phyloP scores from a whole-genome alignment of 352 stramenopile species.

The Thraustochytrium striatum region DNA sequence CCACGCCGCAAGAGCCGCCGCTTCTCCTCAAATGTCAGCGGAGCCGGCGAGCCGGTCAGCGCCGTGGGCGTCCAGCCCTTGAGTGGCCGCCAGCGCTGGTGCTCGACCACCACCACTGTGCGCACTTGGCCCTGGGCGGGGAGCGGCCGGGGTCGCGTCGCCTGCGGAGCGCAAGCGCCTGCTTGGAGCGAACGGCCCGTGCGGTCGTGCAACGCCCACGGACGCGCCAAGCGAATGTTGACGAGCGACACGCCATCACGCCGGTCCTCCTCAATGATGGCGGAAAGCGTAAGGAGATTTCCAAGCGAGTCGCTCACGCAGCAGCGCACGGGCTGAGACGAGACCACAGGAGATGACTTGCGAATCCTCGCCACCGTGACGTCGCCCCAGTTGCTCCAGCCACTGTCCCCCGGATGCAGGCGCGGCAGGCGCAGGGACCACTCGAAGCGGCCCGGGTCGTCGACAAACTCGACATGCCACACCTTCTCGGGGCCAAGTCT shows the following conservation, averaged over 20 bases:
- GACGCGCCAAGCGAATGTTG: too few relatives aligned
- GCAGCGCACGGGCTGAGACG: not conserved
- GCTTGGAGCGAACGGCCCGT: slow-evolving; percentile 17
- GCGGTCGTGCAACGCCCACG: slow-evolving; percentile 13
- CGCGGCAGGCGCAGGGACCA: not conserved
- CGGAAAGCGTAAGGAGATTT: not conserved
- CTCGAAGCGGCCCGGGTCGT: not conserved
- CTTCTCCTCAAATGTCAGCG: not conserved
- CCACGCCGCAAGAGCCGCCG: not conserved
- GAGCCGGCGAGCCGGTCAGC: not conserved
- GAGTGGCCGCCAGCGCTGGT: slow-evolving; percentile 23
- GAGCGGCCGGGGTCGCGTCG: not conserved
- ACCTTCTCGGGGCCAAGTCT: not conserved
- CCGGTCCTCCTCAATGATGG: not conserved
- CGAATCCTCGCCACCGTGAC: not conserved
- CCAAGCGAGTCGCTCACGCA: not conserved
- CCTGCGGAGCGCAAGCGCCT: not conserved
- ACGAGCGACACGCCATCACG: not conserved
- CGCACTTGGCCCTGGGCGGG: not conserved
- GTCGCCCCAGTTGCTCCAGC: not conserved
- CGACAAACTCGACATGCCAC: not conserved
- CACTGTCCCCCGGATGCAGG: not conserved
- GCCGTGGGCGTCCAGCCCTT: slow-evolving; percentile 19
- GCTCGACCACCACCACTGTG: slow-evolving; percentile 3
- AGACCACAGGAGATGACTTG: not conserved